Conservation (phyloP, 805 yeast species). For the Myxozyma neotropica region DNA sequence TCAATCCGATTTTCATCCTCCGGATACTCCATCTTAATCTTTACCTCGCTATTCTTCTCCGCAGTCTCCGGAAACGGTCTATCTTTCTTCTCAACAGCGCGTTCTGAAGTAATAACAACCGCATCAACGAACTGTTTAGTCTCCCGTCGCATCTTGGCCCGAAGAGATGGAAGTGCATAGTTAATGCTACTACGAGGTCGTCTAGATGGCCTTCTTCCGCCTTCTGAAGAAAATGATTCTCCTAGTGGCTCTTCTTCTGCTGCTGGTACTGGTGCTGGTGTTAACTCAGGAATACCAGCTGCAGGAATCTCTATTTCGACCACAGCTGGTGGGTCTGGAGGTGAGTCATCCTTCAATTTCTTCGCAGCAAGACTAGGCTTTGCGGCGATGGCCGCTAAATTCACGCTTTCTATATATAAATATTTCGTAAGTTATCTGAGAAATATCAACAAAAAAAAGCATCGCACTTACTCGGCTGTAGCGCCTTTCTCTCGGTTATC, state of each 20-base stretch:
- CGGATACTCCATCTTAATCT: constrained; percentile 9
- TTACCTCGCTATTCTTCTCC: constrained; percentile 2
- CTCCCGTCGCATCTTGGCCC: constrained; percentile 70
- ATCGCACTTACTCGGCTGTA: constrained; percentile 19
- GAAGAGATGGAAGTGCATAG: constrained; percentile 67
- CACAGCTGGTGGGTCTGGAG: background rate
- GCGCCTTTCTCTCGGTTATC: constrained; percentile 6
- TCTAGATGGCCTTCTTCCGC: constrained; percentile 17
- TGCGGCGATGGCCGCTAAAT: background rate
- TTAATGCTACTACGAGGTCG: constrained; percentile 49
- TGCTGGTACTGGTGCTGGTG: background rate
- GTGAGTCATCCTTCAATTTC: background rate
- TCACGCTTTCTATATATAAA: constrained; percentile 17
- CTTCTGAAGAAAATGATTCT: constrained; percentile 2
- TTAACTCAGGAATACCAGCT: background rate
- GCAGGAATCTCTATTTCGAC: too few relatives aligned
- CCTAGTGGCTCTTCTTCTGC: background rate
- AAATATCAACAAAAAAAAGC: background rate
- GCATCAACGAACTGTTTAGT: constrained; percentile 64
- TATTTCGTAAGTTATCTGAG: background rate
- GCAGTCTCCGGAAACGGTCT: background rate
- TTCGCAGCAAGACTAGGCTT: background rate
- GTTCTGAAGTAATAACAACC: constrained; percentile 41
- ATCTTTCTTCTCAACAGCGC: background rate
- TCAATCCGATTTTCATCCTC: constrained; percentile 7